Evolutionary conservation across 495 filamentous ascomycete genomes (phyloP), one percentile per base, ranked within the genome.

Genomic region (Aspergillus egyptiacus): DNA sequence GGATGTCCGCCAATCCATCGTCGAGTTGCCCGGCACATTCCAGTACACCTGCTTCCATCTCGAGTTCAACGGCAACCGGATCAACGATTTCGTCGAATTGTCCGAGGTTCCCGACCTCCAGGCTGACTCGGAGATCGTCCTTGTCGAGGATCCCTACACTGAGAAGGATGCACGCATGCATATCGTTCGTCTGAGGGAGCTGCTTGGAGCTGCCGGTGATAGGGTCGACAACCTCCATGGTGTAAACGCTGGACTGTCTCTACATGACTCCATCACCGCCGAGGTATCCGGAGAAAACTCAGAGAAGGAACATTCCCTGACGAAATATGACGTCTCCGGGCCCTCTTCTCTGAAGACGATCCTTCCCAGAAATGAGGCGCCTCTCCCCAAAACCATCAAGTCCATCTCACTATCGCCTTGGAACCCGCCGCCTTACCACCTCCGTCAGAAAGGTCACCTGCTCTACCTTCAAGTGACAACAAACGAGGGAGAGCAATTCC

Each of bases 1-100:
- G 68, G 94, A 99, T 74, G 82, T 99, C 56, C 87, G 94, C 50
- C 91, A 96, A 70, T 93, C 93, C 23, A 85, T 99, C 61, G 85
- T 96, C 66, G 94, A 99, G 66, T 75, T 86, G 38, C 94, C 94
- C n/a, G 77, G 83, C 43, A 91, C 90, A 43, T 85, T 95, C 68
- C 90, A 95, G 68, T 96, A 97, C 72, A 91, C 94, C 32, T 99
- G 94, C 73, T 99, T 99, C 76, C 94, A 97, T 68, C 81, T 99
- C 33, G 90, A 97, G 63, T 81, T 87, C 70, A 80, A 88, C 17
- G 85, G 86, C 45, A 69, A 83, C 59, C 82, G 86, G 34, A 84
- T 97, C 74, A 96, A 96, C 64, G 94, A 99, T 70, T 97, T 91
- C 55, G 73, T 91, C 47, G 89, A 95, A 69, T 74, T 99, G 35